Percentiles rank a stretch among this genome's conserved stretches.
Evolutionary conservation across 495 filamentous ascomycete species (phyloP).

Genomic region (Stereocaulon alpinum): DNA sequence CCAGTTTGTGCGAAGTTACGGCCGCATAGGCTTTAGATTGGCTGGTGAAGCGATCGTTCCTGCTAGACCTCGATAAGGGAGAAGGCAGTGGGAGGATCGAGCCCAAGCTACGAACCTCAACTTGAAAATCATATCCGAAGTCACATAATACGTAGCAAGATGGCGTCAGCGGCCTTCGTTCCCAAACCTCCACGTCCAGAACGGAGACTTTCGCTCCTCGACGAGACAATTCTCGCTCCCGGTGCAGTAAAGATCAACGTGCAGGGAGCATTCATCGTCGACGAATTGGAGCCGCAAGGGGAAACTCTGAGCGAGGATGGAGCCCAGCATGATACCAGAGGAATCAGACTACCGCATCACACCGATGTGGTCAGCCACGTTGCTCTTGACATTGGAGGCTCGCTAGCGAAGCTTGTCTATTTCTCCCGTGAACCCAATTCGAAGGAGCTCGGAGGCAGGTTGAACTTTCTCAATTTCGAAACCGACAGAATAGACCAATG

Average conservation of each 20-base stretch:
- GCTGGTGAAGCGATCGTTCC: too few species aligned
- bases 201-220: slow-evolving; percentile 44
- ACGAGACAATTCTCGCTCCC: slow-evolving; percentile 71
- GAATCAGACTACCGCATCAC: slow-evolving; percentile 93
- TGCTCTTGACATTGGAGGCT: slow-evolving; percentile 93
- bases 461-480: slow-evolving; percentile 94
- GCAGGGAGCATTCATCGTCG: slow-evolving; percentile 88
- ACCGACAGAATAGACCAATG: slow-evolving; percentile 86
- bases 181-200: slow-evolving; percentile 1
- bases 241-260: slow-evolving; percentile 90
- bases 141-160: neutral
- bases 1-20: too few species aligned
- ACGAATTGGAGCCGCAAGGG: slow-evolving; percentile 47
- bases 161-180: neutral
- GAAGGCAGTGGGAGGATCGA: neutral
- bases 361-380: slow-evolving; percentile 89
- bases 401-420: slow-evolving; percentile 91
- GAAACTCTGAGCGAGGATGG: slow-evolving; percentile 46
- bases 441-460: slow-evolving; percentile 70
- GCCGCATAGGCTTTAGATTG: too few species aligned
- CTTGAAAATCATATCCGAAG: neutral
- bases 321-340: slow-evolving; percentile 68
- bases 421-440: slow-evolving; percentile 80
- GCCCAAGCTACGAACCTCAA: neutral
- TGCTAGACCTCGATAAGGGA: too few species aligned